Evolutionary conservation across 768 basidiomycete genomes (phyloP).

Genomic region (Rhodosporidiobolus sp.): DNA sequence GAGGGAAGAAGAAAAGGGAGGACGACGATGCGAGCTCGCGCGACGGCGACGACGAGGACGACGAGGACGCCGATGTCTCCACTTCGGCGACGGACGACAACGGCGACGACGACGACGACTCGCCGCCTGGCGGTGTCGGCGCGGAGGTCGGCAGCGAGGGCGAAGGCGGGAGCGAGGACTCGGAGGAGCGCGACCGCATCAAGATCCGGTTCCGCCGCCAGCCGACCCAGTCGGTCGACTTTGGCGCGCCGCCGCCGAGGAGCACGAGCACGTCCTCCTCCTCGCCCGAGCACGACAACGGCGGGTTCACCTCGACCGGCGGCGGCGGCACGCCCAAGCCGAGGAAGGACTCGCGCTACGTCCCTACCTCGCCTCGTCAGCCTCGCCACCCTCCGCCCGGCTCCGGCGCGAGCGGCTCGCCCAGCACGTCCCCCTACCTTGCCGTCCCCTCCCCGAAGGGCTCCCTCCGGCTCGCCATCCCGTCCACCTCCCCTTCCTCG

Average conservation of each 20-base stretch:
- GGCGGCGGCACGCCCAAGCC: neutral
- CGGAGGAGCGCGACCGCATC: constrained; percentile 39
- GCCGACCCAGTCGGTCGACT: neutral
- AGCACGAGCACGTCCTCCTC: neutral
- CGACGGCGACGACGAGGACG: constrained; percentile 39
- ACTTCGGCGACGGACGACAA: neutral
- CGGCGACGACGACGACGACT: neutral
- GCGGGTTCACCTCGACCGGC: neutral
- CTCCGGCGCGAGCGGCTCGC: neutral
- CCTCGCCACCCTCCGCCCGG: constrained; percentile 1
- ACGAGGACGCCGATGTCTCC: constrained; percentile 27
- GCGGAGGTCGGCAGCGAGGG: neutral
- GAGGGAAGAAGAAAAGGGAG: neutral
- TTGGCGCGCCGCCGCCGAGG: neutral
- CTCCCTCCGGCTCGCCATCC: constrained; percentile 8
- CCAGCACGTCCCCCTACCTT: neutral
- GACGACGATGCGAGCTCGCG: constrained; percentile 25
- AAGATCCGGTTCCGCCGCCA: constrained; percentile 23
- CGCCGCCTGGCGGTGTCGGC: neutral
- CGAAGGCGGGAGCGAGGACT: constrained; percentile 30
- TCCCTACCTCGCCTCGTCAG: constrained; percentile 36
- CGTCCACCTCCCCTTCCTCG: neutral
- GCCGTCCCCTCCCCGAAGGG: neutral
- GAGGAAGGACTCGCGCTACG: constrained; percentile 27
- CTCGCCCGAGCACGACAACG: neutral